phyloP scores from a whole-genome alignment of 331 rosid species.

The Cucumis variabilis region DNA sequence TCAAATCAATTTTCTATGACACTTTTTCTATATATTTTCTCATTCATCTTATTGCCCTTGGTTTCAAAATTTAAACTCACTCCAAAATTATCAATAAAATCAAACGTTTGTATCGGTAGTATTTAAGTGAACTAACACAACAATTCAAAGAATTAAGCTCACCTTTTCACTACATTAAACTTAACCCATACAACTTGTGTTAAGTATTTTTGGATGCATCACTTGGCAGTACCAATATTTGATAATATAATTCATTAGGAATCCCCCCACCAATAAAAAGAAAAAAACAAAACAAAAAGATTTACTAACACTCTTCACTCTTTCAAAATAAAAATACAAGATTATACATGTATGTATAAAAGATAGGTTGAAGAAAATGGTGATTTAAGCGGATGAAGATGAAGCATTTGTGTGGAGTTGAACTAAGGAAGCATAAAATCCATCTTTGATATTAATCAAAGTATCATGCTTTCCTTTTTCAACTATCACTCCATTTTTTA shows the following conservation, averaged over 20 bases:
- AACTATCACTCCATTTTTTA: slow-evolving; percentile 54
- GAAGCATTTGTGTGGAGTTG: slow-evolving; percentile 51
- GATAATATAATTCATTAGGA: background rate
- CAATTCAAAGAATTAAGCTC: too few relatives aligned
- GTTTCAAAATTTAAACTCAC: too few relatives aligned
- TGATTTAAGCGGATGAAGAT: slow-evolving; percentile 32
- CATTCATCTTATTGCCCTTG: too few relatives aligned
- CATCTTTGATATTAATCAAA: slow-evolving; percentile 47
- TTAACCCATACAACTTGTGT: too few relatives aligned
- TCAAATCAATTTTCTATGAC: too few relatives aligned
- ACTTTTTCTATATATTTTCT: too few relatives aligned
- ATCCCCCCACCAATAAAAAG: background rate
- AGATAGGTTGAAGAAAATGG: background rate
- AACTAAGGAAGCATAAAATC: slow-evolving; percentile 57
- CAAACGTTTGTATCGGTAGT: too few relatives aligned
- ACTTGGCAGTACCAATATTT: too few relatives aligned
- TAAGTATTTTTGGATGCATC: too few relatives aligned
- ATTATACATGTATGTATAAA: background rate
- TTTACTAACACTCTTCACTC: background rate
- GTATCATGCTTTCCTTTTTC: slow-evolving; percentile 60
- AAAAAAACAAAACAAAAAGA: background rate
- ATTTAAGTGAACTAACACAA: too few relatives aligned
- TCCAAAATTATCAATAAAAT: too few relatives aligned
- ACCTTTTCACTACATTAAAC: too few relatives aligned
- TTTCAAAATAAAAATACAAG: background rate